These are phyloP conservation scores for Dioszegia crocea DNA, from an alignment of 768 basidiomycete genomes.

Conservation along the genomic window DNA sequence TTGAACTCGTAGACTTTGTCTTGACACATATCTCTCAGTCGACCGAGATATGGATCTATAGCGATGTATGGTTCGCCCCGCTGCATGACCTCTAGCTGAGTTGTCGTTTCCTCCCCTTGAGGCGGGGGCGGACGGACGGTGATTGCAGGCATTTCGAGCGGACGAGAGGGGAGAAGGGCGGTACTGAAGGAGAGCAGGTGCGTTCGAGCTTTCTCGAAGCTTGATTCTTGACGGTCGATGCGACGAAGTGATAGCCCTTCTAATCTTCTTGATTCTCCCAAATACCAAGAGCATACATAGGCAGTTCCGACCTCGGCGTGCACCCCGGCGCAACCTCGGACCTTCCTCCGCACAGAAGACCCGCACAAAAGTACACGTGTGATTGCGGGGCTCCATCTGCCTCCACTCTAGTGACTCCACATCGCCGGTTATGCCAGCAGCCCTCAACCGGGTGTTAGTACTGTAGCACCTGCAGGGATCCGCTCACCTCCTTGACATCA, in stretches of 20 bases:
- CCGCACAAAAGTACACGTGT: not conserved
- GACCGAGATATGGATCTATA: slow-evolving; percentile 18
- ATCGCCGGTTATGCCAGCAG: too few relatives aligned
- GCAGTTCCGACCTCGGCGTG: not conserved
- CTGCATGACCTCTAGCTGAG: slow-evolving; percentile 23
- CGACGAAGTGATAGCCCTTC: too few relatives aligned
- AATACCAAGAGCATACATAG: too few relatives aligned
- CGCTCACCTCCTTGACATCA: too few relatives aligned
- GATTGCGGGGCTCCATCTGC: not conserved
- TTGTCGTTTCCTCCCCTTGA: slow-evolving; percentile 2
- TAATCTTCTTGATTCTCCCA: too few relatives aligned
- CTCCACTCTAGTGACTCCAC: not conserved
- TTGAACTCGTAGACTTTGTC: slow-evolving; percentile 28
- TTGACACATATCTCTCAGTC: slow-evolving; percentile 13
- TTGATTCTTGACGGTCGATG: too few relatives aligned
- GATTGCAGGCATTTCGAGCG: not conserved
- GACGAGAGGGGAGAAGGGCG: not conserved
- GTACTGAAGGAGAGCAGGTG: not conserved
- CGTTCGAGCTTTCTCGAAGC: too few relatives aligned
- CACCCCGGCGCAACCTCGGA: not conserved
- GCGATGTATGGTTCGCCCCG: slow-evolving; percentile 29
- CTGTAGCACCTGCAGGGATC: too few relatives aligned
- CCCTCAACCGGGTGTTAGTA: too few relatives aligned
- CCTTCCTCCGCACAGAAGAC: not conserved
- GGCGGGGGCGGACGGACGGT: not conserved